Conservation (phyloP, 2,329 filamentous ascomycete species). For the Calonectria fujianensis region DNA sequence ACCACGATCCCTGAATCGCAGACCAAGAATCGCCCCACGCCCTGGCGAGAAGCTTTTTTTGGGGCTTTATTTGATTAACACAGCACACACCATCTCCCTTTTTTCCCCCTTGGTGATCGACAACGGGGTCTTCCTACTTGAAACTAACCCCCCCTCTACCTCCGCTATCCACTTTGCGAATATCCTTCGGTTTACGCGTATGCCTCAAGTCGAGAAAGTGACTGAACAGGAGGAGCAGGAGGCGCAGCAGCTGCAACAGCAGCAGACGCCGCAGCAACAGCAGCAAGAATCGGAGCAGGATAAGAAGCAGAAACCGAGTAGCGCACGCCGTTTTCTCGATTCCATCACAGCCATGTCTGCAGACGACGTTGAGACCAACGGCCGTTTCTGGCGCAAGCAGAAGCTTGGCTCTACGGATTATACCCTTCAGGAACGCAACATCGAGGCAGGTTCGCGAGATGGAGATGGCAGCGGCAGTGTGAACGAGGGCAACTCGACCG, state of each 20-base stretch:
- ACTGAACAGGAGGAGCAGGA: constrained; percentile 15
- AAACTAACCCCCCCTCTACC: background rate
- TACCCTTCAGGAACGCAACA: constrained; percentile 53
- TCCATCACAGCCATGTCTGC: constrained; percentile 48
- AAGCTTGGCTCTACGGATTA: constrained; percentile 56
- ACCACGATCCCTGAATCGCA: constrained; percentile 16
- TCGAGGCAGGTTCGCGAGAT: constrained; percentile 43
- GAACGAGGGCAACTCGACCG: constrained; percentile 54
- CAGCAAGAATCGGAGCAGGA: constrained; percentile 22
- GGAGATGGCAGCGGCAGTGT: constrained; percentile 52
- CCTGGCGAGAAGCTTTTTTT: background rate
- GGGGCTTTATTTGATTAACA: background rate
- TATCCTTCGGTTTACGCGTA: constrained; percentile 23
- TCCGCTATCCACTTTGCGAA: background rate
- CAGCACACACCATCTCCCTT: background rate
- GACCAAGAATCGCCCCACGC: constrained; percentile 17
- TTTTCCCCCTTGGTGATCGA: constrained; percentile 6
- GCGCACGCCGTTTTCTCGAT: constrained; percentile 29
- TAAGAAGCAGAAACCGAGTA: constrained; percentile 26
- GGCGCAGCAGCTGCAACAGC: constrained; percentile 32
- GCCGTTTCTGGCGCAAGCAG: constrained; percentile 57
- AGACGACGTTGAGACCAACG: constrained; percentile 42
- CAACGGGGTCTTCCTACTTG: background rate
- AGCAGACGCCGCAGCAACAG: constrained; percentile 26
- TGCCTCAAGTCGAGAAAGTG: constrained; percentile 28